Evolutionary conservation across 2,329 filamentous ascomycete genomes (phyloP).

Genomic region (Trichoderma breve): DNA sequence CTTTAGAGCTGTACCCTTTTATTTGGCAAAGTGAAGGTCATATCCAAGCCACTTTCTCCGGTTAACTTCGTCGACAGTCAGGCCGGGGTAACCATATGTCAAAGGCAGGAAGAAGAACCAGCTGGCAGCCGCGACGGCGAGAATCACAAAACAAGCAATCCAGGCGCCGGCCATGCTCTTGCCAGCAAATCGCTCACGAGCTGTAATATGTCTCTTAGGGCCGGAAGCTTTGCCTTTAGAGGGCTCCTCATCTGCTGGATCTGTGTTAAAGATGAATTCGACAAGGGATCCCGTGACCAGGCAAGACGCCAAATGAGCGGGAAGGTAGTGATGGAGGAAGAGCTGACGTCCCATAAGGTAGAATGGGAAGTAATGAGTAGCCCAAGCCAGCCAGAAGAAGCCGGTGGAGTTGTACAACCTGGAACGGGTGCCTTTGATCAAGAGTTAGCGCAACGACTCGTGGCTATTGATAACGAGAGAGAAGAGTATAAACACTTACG

Average conservation of each 20-base stretch:
- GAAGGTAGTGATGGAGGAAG: constrained; percentile 97
- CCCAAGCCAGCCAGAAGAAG: constrained; percentile 98
- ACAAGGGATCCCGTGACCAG: constrained; percentile 88
- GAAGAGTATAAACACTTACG: constrained; percentile 61
- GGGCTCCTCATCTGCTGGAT: constrained; percentile 61
- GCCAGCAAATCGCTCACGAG: constrained; percentile 74
- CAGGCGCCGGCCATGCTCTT: constrained; percentile 77
- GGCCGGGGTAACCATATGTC: constrained; percentile 90
- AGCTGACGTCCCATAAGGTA: constrained; percentile 97
- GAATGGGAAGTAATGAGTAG: constrained; percentile 95
- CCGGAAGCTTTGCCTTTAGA: constrained; percentile 40
- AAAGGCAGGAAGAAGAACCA: constrained; percentile 94
- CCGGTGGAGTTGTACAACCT: constrained; percentile 97
- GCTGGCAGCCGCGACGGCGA: constrained; percentile 66
- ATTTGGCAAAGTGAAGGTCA: constrained; percentile 98
- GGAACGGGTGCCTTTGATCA: constrained; percentile 70
- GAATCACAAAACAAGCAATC: constrained; percentile 71
- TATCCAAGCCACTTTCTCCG: constrained; percentile 94
- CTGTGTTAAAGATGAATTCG: constrained; percentile 94
- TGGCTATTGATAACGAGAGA: background rate
- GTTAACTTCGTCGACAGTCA: constrained; percentile 74
- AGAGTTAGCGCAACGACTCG: background rate
- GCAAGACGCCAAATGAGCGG: constrained; percentile 85
- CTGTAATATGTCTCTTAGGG: constrained; percentile 65
- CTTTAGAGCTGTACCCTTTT: constrained; percentile 30